Percentiles rank a stretch among this genome's conserved stretches.
Conservation (phyloP, 2,329 filamentous ascomycete species). For the Penicillium glabrum region DNA sequence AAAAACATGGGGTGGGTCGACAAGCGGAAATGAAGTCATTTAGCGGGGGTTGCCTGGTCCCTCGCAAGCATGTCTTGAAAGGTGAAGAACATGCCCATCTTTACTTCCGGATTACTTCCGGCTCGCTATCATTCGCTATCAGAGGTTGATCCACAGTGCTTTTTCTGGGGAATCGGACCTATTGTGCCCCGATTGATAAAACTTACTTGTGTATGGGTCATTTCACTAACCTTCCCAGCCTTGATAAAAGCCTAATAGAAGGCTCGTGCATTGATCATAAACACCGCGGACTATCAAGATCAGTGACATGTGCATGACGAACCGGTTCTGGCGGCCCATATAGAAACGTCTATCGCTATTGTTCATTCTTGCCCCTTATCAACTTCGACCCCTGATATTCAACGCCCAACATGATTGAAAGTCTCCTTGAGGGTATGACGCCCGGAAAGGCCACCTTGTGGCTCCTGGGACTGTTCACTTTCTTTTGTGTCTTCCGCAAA, state of each 20-base stretch:
- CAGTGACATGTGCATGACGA: not conserved
- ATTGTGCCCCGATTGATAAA: conserved; percentile 8
- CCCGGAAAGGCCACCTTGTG: conserved; percentile 41
- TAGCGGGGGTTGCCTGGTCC: conserved; percentile 12
- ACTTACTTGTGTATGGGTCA: not conserved
- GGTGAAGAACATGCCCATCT: not conserved
- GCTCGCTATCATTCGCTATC: not conserved
- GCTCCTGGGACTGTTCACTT: conserved; percentile 37
- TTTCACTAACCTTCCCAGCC: not conserved
- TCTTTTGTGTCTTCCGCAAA: conserved; percentile 37
- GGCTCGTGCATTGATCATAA: not conserved
- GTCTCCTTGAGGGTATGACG: conserved; percentile 48
- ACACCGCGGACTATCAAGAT: not conserved
- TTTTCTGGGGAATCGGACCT: conserved; percentile 8
- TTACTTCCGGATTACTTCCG: not conserved
- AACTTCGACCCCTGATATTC: not conserved
- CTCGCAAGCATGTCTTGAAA: conserved; percentile 19
- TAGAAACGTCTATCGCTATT: not conserved
- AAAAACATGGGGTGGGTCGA: not conserved
- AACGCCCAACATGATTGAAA: conserved; percentile 48
- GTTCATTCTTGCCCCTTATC: not conserved
- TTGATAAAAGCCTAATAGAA: not conserved
- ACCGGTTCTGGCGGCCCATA: not conserved
- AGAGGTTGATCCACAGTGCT: not conserved
- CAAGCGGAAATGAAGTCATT: not conserved